Conservation (phyloP, 805 yeast species). For the Helenozyma baotianmanensis region DNA sequence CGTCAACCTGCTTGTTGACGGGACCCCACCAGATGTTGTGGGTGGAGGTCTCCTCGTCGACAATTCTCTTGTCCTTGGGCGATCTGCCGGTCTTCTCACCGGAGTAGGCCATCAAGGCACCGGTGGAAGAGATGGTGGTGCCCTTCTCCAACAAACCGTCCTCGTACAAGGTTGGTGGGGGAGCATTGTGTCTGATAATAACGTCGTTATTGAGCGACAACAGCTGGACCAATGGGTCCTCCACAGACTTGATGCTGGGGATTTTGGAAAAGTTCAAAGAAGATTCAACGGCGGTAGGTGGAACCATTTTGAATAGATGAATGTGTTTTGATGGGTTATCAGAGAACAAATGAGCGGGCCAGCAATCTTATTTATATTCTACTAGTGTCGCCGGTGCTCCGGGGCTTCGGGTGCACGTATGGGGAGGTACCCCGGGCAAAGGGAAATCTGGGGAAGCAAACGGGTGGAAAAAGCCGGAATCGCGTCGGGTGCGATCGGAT, state of each 20-base stretch:
- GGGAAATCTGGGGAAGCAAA: slow-evolving; percentile 7
- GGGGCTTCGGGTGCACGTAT: no score
- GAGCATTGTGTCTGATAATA: slow-evolving; percentile 80
- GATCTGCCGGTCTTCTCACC: slow-evolving; percentile 97
- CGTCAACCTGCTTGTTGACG: slow-evolving; percentile 90
- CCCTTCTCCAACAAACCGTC: slow-evolving; percentile 89
- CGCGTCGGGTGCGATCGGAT: neutral
- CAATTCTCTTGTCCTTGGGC: slow-evolving; percentile 96
- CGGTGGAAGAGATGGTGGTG: slow-evolving; percentile 86
- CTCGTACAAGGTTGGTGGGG: slow-evolving; percentile 89
- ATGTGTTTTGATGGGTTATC: no score
- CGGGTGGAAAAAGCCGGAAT: slow-evolving; percentile 2
- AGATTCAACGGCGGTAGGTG: slow-evolving; percentile 44
- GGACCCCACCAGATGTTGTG: slow-evolving; percentile 99
- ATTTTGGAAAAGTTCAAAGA: slow-evolving; percentile 36
- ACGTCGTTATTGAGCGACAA: slow-evolving; percentile 56
- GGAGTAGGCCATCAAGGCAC: slow-evolving; percentile 93
- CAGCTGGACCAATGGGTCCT: slow-evolving; percentile 40
- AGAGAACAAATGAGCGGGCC: no score
- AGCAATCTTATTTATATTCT: no score
- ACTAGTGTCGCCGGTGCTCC: no score
- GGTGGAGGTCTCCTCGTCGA: slow-evolving; percentile 83
- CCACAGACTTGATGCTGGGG: slow-evolving; percentile 34
- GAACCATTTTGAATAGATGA: slow-evolving; percentile 26
- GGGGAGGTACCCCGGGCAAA: slow-evolving; percentile 7